Percentiles rank a stretch among this genome's conserved stretches.
Evolutionary conservation across 2,329 filamentous ascomycete genomes (phyloP).

Genomic region (Colletotrichum liaoningense): DNA sequence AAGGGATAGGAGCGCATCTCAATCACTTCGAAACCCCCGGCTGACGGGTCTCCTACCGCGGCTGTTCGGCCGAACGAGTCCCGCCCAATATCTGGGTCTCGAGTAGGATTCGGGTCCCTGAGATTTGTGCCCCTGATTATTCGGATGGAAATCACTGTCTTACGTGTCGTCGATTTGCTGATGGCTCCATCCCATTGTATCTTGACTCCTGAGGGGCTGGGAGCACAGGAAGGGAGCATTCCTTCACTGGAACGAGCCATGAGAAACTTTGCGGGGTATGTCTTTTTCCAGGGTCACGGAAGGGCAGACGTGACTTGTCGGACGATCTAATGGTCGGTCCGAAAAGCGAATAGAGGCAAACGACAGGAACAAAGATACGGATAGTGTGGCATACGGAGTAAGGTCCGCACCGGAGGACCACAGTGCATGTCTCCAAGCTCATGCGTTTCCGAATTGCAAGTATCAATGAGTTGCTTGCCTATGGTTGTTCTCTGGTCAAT

Average conservation of each 20-base stretch:
- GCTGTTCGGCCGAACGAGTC: constrained; percentile 12
- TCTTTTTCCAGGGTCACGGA: neutral
- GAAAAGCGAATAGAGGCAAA: neutral
- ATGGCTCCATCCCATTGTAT: neutral
- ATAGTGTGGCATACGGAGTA: neutral
- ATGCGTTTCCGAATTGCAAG: neutral
- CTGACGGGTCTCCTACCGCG: neutral
- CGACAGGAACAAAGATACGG: neutral
- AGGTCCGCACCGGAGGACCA: neutral
- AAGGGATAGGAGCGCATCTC: neutral
- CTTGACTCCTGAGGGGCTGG: neutral
- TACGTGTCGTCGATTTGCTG: neutral
- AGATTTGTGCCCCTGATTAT: neutral
- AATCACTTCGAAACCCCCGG: constrained; percentile 20
- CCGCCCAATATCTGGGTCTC: neutral
- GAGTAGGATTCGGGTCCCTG: neutral
- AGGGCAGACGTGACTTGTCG: neutral
- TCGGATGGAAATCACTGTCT: neutral
- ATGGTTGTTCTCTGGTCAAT: neutral
- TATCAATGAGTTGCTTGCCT: neutral
- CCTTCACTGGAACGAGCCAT: neutral
- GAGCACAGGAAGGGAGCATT: neutral
- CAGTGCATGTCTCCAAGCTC: neutral
- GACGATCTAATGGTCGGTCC: neutral
- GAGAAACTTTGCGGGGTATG: neutral